A percentile compares a stretch with the other conserved stretches of the same genome.
Conservation (phyloP, 306 rosid species). For the Vachellia collinsii region DNA sequence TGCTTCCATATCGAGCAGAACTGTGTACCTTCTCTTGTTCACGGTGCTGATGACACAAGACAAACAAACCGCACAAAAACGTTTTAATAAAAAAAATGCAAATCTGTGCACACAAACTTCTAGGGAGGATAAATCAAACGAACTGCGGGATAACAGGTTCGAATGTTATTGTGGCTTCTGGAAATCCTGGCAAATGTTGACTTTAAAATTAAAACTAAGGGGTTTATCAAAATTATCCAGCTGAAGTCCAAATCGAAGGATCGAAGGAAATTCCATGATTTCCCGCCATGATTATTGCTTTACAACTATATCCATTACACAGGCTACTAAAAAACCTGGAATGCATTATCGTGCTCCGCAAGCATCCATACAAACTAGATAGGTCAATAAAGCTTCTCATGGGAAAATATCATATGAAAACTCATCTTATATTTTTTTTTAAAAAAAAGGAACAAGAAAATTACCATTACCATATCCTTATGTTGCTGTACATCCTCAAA, state of each 20-base stretch:
- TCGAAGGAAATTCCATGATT: neutral
- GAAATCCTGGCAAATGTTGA: too few relatives aligned
- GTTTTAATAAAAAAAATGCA: neutral
- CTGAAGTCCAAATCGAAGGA: neutral
- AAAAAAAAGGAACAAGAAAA: neutral
- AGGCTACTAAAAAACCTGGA: too few relatives aligned
- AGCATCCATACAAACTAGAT: slow-evolving; percentile 4
- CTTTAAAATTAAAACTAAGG: too few relatives aligned
- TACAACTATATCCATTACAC: too few relatives aligned
- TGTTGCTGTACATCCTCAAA: slow-evolving; percentile 62
- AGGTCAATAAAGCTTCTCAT: neutral
- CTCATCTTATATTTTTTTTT: neutral
- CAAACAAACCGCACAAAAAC: slow-evolving; percentile 20
- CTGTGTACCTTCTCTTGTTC: slow-evolving; percentile 74
- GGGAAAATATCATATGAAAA: neutral
- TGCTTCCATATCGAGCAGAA: slow-evolving; percentile 86
- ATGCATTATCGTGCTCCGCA: neutral
- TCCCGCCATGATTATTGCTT: too few relatives aligned
- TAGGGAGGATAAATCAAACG: neutral
- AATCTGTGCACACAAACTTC: neutral
- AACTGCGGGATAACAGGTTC: neutral
- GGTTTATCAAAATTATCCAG: too few relatives aligned
- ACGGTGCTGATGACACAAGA: slow-evolving; percentile 54
- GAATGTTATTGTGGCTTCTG: neutral
- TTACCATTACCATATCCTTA: slow-evolving; percentile 68